Conservation (phyloP, 805 yeast genomes). For the Saccharomycopsis fodiens region DNA sequence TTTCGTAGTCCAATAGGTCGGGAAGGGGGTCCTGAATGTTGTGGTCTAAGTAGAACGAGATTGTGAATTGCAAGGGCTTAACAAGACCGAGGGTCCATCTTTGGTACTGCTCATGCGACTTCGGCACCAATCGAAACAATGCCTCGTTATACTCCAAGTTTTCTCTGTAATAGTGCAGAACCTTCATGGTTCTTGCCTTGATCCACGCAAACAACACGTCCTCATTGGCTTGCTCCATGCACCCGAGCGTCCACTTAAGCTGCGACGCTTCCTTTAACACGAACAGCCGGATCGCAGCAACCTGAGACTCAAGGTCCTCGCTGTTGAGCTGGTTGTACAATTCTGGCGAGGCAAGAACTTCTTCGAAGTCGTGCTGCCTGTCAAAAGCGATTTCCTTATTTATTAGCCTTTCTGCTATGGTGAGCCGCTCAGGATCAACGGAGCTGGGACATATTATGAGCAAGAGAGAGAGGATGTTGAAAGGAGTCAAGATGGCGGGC, state of each 20-base stretch:
- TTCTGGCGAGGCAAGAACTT: neutral
- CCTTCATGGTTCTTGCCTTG: conserved; percentile 18
- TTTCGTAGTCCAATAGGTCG: conserved; percentile 8
- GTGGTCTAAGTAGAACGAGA: conserved; percentile 2
- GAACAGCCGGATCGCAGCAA: neutral
- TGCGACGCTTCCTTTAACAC: conserved; percentile 1
- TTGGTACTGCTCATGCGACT: neutral
- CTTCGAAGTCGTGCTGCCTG: neutral
- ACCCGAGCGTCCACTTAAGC: conserved; percentile 7
- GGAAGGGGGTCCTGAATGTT: conserved; percentile 5
- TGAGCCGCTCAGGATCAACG: conserved; percentile 9
- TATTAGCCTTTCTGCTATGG: conserved; percentile 10
- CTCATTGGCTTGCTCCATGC: neutral
- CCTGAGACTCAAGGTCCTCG: conserved; percentile 5
- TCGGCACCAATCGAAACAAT: conserved; percentile 8
- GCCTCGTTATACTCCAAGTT: conserved; percentile 14
- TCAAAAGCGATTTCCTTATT: neutral
- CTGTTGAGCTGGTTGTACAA: conserved; percentile 2
- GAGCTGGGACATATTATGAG: conserved; percentile 16
- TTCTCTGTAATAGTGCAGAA: conserved; percentile 13
- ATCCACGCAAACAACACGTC: conserved; percentile 11
- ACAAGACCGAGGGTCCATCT: conserved; percentile 13
- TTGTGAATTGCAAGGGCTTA: conserved; percentile 13
- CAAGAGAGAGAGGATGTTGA: conserved; percentile 11
- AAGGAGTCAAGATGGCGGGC: neutral